phyloP scores from a whole-genome alignment of 371 early-diverging fungal species.

The Dichotomocladium elegans region DNA sequence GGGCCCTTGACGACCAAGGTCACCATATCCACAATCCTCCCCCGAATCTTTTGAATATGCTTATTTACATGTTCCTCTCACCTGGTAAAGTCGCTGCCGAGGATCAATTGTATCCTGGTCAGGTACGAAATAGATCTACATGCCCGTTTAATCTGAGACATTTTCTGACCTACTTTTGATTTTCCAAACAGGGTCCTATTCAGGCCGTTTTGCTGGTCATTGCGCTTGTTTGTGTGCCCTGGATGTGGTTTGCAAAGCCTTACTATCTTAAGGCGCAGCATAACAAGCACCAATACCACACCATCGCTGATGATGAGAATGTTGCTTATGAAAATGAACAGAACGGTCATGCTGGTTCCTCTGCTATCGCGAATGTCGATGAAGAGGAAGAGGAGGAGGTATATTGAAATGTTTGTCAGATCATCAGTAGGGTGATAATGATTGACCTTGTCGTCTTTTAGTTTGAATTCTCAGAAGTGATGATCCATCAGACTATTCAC shows the following conservation, averaged over 20 bases:
- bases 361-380: slow-evolving; percentile 39
- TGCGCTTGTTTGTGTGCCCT: slow-evolving; percentile 94
- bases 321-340: slow-evolving; percentile 20
- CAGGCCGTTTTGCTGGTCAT: slow-evolving; percentile 84
- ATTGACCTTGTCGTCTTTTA: slow-evolving; percentile 30
- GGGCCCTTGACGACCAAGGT: slow-evolving; percentile 63
- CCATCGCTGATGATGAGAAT: slow-evolving; percentile 46
- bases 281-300: slow-evolving; percentile 72
- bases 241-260: slow-evolving; percentile 98
- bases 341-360: slow-evolving; percentile 5
- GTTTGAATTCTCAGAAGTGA: slow-evolving; percentile 91
- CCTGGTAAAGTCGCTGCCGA: slow-evolving; percentile 84
- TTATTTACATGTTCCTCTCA: slow-evolving; percentile 98
- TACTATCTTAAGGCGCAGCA: slow-evolving; percentile 79
- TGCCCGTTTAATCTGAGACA: no score
- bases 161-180: no score
- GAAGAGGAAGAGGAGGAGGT: slow-evolving; percentile 40
- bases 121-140: no score
- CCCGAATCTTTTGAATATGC: slow-evolving; percentile 95
- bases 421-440: not conserved
- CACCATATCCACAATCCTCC: slow-evolving; percentile 69
- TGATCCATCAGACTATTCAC: slow-evolving; percentile 98
- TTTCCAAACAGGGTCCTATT: slow-evolving; percentile 57
- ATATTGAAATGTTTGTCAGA: not conserved
- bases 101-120: slow-evolving; percentile 83